Base-by-base conservation (phyloP, 2,329 filamentous ascomycete species). In the Stemphylium beticola region DNA sequence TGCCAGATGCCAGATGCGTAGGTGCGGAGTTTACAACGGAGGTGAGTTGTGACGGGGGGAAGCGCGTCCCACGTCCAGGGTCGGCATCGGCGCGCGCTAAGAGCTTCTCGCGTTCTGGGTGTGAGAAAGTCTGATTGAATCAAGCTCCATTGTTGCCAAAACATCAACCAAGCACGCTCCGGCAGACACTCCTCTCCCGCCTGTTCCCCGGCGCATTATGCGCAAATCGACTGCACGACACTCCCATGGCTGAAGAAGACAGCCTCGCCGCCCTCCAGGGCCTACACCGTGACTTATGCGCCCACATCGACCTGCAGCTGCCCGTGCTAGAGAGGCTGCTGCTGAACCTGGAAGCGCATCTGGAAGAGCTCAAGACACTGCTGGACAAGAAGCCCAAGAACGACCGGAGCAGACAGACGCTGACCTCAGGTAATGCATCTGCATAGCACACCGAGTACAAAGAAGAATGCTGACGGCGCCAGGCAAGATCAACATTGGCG, bases 211-310 rank as follows among this genome's bases (percentile, higher is more conserved):
- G 62, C 68, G 65, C 67, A 74, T 57, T 41, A 74, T 75, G 70
- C 72, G 61, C 68, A 69, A 20, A 44, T 36, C 57, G 32, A 43
- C 55, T 22, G 47, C 46, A 51, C 62, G 60, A 66, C 44, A 42
- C 45, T 61, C 53, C 55, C 69, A 93, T 95, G 91, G 86, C 88
- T 74, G 87, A 89, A 71, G 80, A 86, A 73, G 87, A 87, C 74
- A 86, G 84, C 71, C 83, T 96, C 71, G 88, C 88, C 71, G 85
- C 87, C 76, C 86, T 98, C 69, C 87, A 93, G 79, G 87, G 86
- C 75, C 86, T 99, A 67, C 91, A 96, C 76, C 86, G 90, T 74
- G 92, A 96, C 78, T 86, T 99, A 58, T 81, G 89, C 65, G 87
- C 89, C 53, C 83, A 95, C 66, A 85, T 86, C 60, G 88, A 95